phyloP scores from a whole-genome alignment of 768 basidiomycete species.

The Tubosaeta sp. region DNA sequence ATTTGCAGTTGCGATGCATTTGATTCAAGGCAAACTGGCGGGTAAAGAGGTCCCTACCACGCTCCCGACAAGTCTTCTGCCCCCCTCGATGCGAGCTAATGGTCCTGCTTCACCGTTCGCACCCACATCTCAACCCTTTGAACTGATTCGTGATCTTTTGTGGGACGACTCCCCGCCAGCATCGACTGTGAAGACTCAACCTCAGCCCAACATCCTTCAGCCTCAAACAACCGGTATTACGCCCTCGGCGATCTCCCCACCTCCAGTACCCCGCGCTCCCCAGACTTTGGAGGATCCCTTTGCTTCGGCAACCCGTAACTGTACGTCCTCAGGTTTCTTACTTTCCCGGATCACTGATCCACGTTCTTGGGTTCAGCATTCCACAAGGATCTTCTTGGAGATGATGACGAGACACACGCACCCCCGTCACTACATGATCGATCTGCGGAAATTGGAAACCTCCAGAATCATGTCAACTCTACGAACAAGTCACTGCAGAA shows the following conservation, averaged over 20 bases:
- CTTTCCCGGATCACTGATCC: conserved; percentile 5
- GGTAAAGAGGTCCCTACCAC: conserved; percentile 70
- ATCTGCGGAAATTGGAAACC: conserved; percentile 84
- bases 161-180: conserved; percentile 52
- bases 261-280: conserved; percentile 20
- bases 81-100: conserved; percentile 67
- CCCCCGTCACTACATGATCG: conserved; percentile 61
- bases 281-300: conserved; percentile 48
- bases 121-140: conserved; percentile 29
- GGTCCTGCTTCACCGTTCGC: conserved; percentile 36
- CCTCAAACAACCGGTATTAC: conserved; percentile 37
- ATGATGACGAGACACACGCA: conserved; percentile 51
- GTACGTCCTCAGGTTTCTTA: conserved; percentile 15
- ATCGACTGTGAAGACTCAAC: conserved; percentile 37
- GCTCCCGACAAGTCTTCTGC: conserved; percentile 74
- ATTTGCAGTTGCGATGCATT: conserved; percentile 92
- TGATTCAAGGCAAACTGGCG: conserved; percentile 81
- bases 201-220: conserved; percentile 21
- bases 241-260: conserved; percentile 28
- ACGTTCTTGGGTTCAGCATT: conserved; percentile 12
- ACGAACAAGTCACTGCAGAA: conserved; percentile 69
- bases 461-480: conserved; percentile 78
- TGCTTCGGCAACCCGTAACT: conserved; percentile 27
- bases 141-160: conserved; percentile 42
- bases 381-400: conserved; percentile 61